These are phyloP conservation scores for Phytophthora parvispora DNA, from an alignment of 352 stramenopile species.

Conservation along the genomic window DNA sequence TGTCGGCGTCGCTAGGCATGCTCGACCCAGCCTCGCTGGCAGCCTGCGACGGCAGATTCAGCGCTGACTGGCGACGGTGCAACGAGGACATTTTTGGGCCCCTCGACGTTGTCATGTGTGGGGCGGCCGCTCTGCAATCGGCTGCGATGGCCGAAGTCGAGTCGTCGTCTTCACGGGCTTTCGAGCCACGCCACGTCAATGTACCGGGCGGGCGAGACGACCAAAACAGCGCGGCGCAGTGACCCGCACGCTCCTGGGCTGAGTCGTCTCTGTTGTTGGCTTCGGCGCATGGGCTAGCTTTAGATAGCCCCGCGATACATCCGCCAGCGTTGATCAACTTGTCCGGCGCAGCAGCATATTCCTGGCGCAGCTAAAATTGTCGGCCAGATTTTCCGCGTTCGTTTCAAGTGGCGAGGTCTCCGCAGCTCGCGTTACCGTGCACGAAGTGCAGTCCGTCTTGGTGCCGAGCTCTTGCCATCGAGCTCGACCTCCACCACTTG, in stretches of 20 bases:
- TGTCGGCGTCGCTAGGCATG: neutral
- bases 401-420: slow-evolving; percentile 20
- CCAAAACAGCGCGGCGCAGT: slow-evolving; percentile 18
- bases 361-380: slow-evolving; percentile 34
- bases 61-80: slow-evolving; percentile 55
- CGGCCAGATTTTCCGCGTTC: slow-evolving; percentile 26
- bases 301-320: slow-evolving; percentile 33
- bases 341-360: slow-evolving; percentile 10
- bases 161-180: slow-evolving; percentile 28
- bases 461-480: too few relatives aligned
- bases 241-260: slow-evolving; percentile 19
- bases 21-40: slow-evolving; percentile 3
- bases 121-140: neutral
- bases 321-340: neutral
- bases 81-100: slow-evolving; percentile 50
- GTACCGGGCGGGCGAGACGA: slow-evolving; percentile 13
- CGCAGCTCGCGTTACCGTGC: neutral
- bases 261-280: slow-evolving; percentile 32
- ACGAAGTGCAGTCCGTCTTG: too few relatives aligned
- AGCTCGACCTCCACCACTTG: neutral
- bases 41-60: slow-evolving; percentile 31
- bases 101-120: slow-evolving; percentile 45
- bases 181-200: slow-evolving; percentile 19
- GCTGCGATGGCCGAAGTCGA: slow-evolving; percentile 4
- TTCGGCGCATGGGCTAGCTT: slow-evolving; percentile 23